These are phyloP conservation scores for Aspergillus puulaauensis DNA, from an alignment of 2,329 filamentous ascomycete genomes.

Conservation along the genomic window DNA sequence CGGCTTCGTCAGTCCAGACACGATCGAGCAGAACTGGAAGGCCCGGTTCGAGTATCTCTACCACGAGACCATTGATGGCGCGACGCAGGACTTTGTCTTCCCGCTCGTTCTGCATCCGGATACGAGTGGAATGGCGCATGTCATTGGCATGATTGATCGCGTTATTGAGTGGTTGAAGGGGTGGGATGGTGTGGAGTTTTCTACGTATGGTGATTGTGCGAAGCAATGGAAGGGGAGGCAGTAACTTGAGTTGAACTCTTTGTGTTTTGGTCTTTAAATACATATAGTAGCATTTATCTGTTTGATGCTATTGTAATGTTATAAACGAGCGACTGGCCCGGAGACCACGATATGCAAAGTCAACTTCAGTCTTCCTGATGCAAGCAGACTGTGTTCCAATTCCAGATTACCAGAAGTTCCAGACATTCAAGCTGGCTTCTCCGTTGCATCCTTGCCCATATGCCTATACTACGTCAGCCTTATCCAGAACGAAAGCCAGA, in stretches of 20 bases:
- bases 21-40: constrained; percentile 62
- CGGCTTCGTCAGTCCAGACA: constrained; percentile 58
- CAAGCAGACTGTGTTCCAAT: no score
- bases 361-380: no score
- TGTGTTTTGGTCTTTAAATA: not conserved
- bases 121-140: constrained; percentile 61
- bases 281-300: not conserved
- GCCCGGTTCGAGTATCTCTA: constrained; percentile 48
- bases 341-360: no score
- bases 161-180: constrained; percentile 52
- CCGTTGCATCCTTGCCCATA: not conserved
- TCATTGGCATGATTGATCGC: constrained; percentile 58
- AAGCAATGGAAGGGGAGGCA: constrained; percentile 2
- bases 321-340: no score
- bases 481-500: not conserved
- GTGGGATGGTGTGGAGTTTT: constrained; percentile 34
- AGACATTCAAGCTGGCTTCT: no score
- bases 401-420: no score
- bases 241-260: not conserved
- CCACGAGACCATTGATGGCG: constrained; percentile 48
- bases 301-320: not conserved
- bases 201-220: constrained; percentile 8
- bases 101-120: constrained; percentile 58
- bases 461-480: not conserved
- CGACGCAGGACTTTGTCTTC: constrained; percentile 47